Base-by-base conservation (phyloP, 2,329 filamentous ascomycete genomes). In the Emergomyces orientalis region DNA sequence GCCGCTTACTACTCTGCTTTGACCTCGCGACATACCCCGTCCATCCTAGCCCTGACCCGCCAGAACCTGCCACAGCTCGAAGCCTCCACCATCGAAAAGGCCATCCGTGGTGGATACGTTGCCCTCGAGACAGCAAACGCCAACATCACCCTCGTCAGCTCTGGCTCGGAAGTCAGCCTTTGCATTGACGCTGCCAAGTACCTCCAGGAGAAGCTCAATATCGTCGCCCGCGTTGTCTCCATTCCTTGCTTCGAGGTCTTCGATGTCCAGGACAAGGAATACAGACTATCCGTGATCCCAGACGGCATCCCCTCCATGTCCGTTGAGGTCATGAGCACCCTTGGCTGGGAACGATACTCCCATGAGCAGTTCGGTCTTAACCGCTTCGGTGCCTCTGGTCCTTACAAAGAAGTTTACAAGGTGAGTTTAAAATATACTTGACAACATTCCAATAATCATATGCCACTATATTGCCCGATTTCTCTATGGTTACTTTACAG, bases 281-380 rank as follows among this genome's bases (percentile, higher is more conserved):
- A 99, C 87, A 88, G 87, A 77, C 88, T 99, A 70, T 88, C 87
- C 69, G 89, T 96, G 69, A 86, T 99, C 67, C 94, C 93, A 72
- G 91, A 97, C 76, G 92, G 92, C 69, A 93, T 97, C 76, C 93
- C 94, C 69, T 86, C 91, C 66, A 79, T 99, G 78, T 95, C 90
- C 63, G 89, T 99, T 70, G 94, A 99, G 84, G 92, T 91, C 77
- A 95, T 96, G 90, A 89, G 85, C 79, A 99, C 94, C 70, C 87
- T 97, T 80, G 94, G 94, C 71, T 99, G 94, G 94, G 92, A 97
- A 86, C 89, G 93, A 79, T 99, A 97, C 82, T 90, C 91, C 64
- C 93, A 99, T 81, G 94, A 99, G 86, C 94, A 99, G 83, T 99
- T 99, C 74, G 94, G 94, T 77, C 87, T 99, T 70, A 99, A 99